Evolutionary conservation across 805 yeast species (phyloP).

Genomic region (Grigorovia yakushimaensis): DNA sequence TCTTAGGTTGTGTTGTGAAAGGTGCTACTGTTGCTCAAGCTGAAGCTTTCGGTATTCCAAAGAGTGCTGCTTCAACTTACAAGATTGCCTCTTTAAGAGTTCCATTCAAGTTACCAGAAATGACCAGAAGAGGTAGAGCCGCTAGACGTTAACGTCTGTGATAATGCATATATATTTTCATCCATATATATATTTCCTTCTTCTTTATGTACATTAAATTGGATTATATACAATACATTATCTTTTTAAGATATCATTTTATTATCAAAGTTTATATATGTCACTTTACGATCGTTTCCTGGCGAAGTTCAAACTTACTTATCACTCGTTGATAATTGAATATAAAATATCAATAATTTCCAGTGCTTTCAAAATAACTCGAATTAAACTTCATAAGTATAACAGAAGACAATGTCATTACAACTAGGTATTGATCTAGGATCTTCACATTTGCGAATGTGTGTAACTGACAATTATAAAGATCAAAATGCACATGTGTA

Average conservation of each 20-base stretch:
- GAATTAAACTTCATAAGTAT: not conserved
- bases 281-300: too few relatives aligned
- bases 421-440: conserved; percentile 41
- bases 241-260: not conserved
- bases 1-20: conserved; percentile 74
- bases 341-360: too few relatives aligned
- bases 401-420: not conserved
- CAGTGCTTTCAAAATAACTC: too few relatives aligned
- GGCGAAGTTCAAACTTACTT: too few relatives aligned
- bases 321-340: too few relatives aligned
- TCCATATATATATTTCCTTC: not conserved
- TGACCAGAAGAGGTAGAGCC: conserved; percentile 55
- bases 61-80: conserved; percentile 48
- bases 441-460: conserved; percentile 39
- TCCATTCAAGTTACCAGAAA: conserved; percentile 82
- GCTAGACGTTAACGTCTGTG: conserved; percentile 8
- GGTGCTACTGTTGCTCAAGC: conserved; percentile 65
- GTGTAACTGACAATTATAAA: conserved; percentile 13
- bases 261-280: too few relatives aligned
- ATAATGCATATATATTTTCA: not conserved
- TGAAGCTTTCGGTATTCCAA: conserved; percentile 60
- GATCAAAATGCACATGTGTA: conserved; percentile 12
- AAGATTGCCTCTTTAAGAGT: conserved; percentile 78
- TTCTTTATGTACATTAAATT: not conserved
- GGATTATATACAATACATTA: not conserved